Evolutionary conservation across 2,329 filamentous ascomycete species (phyloP).

Genomic region (Talaromyces amestolkiae): DNA sequence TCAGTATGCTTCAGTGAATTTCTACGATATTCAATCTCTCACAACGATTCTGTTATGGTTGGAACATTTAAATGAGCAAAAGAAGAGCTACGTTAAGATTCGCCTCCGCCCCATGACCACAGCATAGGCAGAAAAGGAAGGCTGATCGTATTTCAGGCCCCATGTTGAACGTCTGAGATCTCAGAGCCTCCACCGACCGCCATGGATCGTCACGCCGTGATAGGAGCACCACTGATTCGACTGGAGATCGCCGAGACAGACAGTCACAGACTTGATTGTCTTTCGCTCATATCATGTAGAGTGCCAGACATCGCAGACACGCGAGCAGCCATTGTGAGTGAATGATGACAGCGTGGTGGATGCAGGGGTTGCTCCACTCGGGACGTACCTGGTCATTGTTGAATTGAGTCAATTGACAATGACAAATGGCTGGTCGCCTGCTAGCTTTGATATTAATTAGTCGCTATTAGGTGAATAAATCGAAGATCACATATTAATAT

Average conservation of each 20-base stretch:
- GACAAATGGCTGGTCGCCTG: background rate
- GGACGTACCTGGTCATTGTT: background rate
- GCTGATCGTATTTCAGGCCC: background rate
- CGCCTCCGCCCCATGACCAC: background rate
- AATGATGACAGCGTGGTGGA: constrained; percentile 1
- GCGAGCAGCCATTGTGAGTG: constrained; percentile 5
- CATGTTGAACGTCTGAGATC: background rate
- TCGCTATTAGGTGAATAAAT: too few relatives aligned
- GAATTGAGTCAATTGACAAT: background rate
- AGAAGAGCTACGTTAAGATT: background rate
- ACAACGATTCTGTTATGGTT: too few relatives aligned
- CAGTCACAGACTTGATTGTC: background rate
- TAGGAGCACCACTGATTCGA: background rate
- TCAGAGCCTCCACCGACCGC: constrained; percentile 7
- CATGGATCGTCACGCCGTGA: constrained; percentile 6
- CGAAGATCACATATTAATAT: background rate
- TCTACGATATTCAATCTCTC: background rate
- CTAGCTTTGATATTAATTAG: background rate
- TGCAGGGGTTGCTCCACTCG: constrained; percentile 10
- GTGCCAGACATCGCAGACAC: constrained; percentile 3
- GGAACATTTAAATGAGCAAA: background rate
- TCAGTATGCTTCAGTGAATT: background rate
- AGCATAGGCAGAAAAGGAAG: too few relatives aligned
- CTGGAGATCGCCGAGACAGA: background rate
- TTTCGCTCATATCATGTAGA: background rate